These are phyloP conservation scores for Coleophoma eucalyptorum DNA, from an alignment of 2,329 filamentous ascomycete species.

Conservation along the genomic window DNA sequence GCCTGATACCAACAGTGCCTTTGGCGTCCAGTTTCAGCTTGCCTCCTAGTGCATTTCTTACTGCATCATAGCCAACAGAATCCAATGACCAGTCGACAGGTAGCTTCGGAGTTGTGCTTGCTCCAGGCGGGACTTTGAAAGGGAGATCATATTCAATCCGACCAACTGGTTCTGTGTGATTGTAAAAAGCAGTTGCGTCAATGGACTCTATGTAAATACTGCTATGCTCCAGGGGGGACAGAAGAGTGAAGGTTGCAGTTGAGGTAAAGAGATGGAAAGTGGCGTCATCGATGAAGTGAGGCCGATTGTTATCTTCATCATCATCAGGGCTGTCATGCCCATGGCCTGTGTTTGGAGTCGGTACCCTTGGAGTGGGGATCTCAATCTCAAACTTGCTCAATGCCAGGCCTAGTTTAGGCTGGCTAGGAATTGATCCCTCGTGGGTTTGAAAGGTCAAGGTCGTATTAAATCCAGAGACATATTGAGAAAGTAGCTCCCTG, in stretches of 20 bases:
- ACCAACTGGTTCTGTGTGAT: constrained; percentile 73
- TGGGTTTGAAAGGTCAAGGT: constrained; percentile 73
- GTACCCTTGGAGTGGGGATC: constrained; percentile 66
- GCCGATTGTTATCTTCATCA: constrained; percentile 38
- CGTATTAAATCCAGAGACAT: constrained; percentile 84
- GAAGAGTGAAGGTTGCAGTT: constrained; percentile 77
- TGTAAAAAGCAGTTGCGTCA: constrained; percentile 83
- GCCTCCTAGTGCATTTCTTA: constrained; percentile 77
- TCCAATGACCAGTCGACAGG: constrained; percentile 79
- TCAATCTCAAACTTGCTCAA: constrained; percentile 70
- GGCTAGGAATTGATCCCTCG: constrained; percentile 65
- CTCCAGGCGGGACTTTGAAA: constrained; percentile 74
- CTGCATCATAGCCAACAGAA: constrained; percentile 77
- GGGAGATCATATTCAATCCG: constrained; percentile 70
- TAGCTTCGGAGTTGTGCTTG: constrained; percentile 68
- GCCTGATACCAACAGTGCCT: constrained; percentile 69
- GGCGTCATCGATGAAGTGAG: constrained; percentile 78
- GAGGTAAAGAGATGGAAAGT: constrained; percentile 85
- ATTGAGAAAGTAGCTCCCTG: constrained; percentile 74
- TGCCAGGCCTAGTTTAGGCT: constrained; percentile 68
- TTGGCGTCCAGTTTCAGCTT: constrained; percentile 72
- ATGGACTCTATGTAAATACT: constrained; percentile 75
- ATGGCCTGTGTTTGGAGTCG: constrained; percentile 45
- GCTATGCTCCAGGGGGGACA: constrained; percentile 71
- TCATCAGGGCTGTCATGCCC: constrained; percentile 31